These are phyloP conservation scores for Santalum album DNA, from an alignment of 164 flowering plant species.

Conservation along the genomic window DNA sequence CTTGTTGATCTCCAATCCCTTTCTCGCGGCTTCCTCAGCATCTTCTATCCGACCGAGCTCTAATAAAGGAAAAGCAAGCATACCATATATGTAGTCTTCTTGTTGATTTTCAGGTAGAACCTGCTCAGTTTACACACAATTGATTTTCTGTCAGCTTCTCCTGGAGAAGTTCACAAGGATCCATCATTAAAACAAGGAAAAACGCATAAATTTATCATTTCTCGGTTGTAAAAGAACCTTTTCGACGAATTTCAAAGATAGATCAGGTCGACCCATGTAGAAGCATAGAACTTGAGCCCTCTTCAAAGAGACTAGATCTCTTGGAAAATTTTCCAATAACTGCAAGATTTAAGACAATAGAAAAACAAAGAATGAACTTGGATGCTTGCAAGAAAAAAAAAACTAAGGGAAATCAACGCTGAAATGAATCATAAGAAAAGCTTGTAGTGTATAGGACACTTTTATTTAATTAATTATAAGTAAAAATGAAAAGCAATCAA, in stretches of 20 bases:
- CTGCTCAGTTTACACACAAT: conserved; percentile 23
- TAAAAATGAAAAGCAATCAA: too few species aligned
- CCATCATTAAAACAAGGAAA: too few species aligned
- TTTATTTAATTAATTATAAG: too few species aligned
- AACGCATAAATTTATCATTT: background rate
- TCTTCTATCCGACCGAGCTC: conserved; percentile 72
- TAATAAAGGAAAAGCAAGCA: conserved; percentile 82
- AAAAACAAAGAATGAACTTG: background rate
- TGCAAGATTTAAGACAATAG: conserved; percentile 20
- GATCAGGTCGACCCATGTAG: conserved; percentile 73
- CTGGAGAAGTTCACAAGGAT: background rate
- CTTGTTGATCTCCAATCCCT: conserved; percentile 63
- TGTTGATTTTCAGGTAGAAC: conserved; percentile 53
- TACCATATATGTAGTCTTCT: conserved; percentile 66
- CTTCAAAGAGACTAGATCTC: conserved; percentile 70
- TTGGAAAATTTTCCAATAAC: conserved; percentile 65
- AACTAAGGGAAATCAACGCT: too few species aligned
- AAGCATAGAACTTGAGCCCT: conserved; percentile 74
- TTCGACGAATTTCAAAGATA: conserved; percentile 52
- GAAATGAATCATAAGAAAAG: too few species aligned
- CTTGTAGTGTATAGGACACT: too few species aligned
- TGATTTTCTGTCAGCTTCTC: too few species aligned
- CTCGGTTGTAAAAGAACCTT: conserved; percentile 38
- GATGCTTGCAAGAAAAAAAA: background rate
- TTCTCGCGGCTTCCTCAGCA: conserved; percentile 76